Evolutionary conservation across 2,329 filamentous ascomycete genomes (phyloP).

Genomic region (Phialophora macrospora): DNA sequence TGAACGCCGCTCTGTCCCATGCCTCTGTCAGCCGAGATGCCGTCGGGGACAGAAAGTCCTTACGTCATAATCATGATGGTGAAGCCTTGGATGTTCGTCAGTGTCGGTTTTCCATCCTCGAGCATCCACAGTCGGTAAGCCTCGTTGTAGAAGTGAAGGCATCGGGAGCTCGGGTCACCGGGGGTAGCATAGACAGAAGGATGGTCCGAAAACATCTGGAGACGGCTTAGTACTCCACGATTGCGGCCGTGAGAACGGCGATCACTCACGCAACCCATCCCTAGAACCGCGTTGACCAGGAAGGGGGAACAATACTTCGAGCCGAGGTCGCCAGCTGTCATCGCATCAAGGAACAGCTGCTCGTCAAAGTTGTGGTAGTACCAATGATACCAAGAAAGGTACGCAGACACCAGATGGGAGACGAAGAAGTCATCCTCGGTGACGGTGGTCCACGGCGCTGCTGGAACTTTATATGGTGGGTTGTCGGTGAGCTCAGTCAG

Average conservation of each 20-base stretch:
- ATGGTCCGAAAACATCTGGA: slow-evolving; percentile 46
- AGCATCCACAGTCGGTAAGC: slow-evolving; percentile 46
- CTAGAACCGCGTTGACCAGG: slow-evolving; percentile 45
- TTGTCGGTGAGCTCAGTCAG: slow-evolving; percentile 25
- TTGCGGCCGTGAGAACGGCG: neutral
- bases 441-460: slow-evolving; percentile 42
- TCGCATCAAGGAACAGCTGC: slow-evolving; percentile 42
- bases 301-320: slow-evolving; percentile 44
- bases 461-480: slow-evolving; percentile 20
- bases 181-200: slow-evolving; percentile 42
- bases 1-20: slow-evolving; percentile 19
- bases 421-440: slow-evolving; percentile 43
- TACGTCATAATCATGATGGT: slow-evolving; percentile 42
- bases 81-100: slow-evolving; percentile 47
- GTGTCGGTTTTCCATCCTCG: slow-evolving; percentile 44
- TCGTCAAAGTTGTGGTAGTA: slow-evolving; percentile 43
- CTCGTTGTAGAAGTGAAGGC: slow-evolving; percentile 45
- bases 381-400: slow-evolving; percentile 44
- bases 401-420: slow-evolving; percentile 44
- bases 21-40: neutral
- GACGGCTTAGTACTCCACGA: neutral
- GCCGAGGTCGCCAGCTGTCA: slow-evolving; percentile 40
- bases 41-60: neutral
- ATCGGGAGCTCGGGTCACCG: slow-evolving; percentile 42
- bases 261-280: slow-evolving; percentile 34